Conservation (phyloP, 2,329 filamentous ascomycete genomes). For the Teratosphaeria nubilosa region DNA sequence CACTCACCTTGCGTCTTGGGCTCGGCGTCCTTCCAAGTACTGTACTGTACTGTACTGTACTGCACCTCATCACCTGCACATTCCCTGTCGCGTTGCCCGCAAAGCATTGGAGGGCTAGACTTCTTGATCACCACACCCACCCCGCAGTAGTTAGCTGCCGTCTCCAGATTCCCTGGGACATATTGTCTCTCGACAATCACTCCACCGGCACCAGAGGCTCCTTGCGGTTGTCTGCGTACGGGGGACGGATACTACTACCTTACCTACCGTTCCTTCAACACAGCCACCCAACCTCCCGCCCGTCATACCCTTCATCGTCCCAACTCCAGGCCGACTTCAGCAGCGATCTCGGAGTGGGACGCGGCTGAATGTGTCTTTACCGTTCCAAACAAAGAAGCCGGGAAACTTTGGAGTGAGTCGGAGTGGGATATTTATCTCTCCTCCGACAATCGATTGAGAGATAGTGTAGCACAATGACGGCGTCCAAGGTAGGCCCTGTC, state of each 20-base stretch:
- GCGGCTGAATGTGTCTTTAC: not conserved
- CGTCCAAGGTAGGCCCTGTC: constrained; percentile 11
- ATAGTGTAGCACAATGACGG: constrained; percentile 7
- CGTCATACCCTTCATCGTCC: not conserved
- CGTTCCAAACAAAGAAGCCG: not conserved
- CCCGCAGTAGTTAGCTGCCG: not conserved
- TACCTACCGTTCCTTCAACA: not conserved
- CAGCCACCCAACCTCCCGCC: not conserved
- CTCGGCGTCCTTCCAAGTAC: not conserved
- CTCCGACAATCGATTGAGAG: not conserved
- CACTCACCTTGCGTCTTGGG: not conserved
- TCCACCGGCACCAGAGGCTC: not conserved
- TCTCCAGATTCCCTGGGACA: not conserved
- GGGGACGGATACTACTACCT: not conserved
- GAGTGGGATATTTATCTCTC: not conserved
- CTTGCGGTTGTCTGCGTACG: not conserved
- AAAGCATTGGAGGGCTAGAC: not conserved
- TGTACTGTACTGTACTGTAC: not conserved
- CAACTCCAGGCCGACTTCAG: not conserved
- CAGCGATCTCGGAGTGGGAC: not conserved
- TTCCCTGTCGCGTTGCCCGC: not conserved
- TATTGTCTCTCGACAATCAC: not conserved
- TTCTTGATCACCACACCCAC: not conserved
- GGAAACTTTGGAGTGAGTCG: not conserved
- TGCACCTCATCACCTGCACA: not conserved